A percentile compares a stretch with the other conserved stretches of the same genome.
Conservation (phyloP, 441 rosid species). For the Francoa sonchifolia region DNA sequence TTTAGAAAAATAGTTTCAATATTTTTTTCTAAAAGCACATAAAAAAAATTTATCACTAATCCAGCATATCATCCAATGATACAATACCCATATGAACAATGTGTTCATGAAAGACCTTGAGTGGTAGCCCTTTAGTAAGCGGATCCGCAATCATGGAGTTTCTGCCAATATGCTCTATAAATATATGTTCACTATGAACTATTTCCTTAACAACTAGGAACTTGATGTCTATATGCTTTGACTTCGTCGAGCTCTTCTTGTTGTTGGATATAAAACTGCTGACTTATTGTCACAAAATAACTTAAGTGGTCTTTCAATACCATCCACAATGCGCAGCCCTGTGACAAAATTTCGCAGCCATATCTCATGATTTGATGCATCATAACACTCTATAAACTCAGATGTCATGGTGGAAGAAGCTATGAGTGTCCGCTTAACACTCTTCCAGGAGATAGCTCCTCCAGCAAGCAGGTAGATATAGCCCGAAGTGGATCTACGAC, state of each 20-base stretch:
- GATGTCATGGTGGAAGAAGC: neutral
- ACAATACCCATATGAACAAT: neutral
- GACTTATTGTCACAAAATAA: slow-evolving; percentile 4
- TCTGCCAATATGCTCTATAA: too few species aligned
- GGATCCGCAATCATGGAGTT: too few species aligned
- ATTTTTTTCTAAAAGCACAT: too few species aligned
- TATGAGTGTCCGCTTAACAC: neutral
- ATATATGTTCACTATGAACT: neutral
- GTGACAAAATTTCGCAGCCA: neutral
- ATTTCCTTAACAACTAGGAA: slow-evolving; percentile 1
- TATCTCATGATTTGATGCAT: neutral
- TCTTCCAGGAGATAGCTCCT: neutral
- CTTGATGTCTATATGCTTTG: slow-evolving; percentile 9
- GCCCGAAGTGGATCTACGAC: neutral
- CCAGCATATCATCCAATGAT: neutral
- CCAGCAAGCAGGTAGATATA: neutral
- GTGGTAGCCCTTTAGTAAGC: neutral
- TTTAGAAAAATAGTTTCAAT: too few species aligned
- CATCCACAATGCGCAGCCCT: neutral
- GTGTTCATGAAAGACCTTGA: neutral
- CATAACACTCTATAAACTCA: neutral
- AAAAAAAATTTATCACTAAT: too few species aligned
- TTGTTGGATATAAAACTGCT: neutral
- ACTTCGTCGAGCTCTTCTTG: neutral
- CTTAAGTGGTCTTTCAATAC: too few species aligned